Evolutionary conservation across 192 early-diverging fungal genomes (phyloP).

Genomic region (Coemansia sp.): DNA sequence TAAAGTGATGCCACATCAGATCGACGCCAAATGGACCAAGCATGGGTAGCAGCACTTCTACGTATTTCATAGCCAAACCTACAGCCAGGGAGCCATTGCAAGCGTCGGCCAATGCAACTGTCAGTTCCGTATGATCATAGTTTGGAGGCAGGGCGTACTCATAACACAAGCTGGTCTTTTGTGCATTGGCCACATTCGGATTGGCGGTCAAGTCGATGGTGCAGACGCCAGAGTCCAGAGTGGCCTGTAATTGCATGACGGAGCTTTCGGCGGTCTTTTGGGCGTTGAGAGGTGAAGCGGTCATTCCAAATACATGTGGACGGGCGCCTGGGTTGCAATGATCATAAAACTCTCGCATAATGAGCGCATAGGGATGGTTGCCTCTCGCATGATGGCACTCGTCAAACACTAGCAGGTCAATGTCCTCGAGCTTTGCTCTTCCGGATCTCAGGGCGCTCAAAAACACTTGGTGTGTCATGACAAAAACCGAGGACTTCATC

Average conservation of each 20-base stretch:
- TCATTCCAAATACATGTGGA: conserved; percentile 90
- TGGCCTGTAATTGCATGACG: conserved; percentile 54
- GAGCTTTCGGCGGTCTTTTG: conserved; percentile 25
- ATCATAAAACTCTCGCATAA: conserved; percentile 82
- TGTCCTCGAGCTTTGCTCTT: conserved; percentile 59
- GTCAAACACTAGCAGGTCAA: conserved; percentile 89
- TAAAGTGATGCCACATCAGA: conserved; percentile 56
- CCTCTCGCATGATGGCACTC: conserved; percentile 88
- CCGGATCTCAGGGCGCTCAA: conserved; percentile 72
- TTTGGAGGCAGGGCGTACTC: conserved; percentile 53
- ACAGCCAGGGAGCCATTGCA: conserved; percentile 42
- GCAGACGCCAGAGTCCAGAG: conserved; percentile 57
- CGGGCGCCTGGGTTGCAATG: conserved; percentile 38
- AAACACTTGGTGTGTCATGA: conserved; percentile 86
- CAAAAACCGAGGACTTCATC: conserved; percentile 64
- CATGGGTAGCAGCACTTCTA: conserved; percentile 41
- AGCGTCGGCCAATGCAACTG: conserved; percentile 22
- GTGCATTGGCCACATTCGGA: conserved; percentile 1
- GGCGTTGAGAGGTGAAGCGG: conserved; percentile 76
- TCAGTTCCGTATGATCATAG: conserved; percentile 49
- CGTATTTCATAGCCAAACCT: conserved; percentile 36
- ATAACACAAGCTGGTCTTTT: conserved; percentile 31
- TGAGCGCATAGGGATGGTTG: conserved; percentile 69
- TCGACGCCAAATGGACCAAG: conserved; percentile 83
- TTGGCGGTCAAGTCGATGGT: conserved; percentile 50